Base-by-base conservation (phyloP, 1,284 basidiomycete genomes). In the Cryptococcus sp. region DNA sequence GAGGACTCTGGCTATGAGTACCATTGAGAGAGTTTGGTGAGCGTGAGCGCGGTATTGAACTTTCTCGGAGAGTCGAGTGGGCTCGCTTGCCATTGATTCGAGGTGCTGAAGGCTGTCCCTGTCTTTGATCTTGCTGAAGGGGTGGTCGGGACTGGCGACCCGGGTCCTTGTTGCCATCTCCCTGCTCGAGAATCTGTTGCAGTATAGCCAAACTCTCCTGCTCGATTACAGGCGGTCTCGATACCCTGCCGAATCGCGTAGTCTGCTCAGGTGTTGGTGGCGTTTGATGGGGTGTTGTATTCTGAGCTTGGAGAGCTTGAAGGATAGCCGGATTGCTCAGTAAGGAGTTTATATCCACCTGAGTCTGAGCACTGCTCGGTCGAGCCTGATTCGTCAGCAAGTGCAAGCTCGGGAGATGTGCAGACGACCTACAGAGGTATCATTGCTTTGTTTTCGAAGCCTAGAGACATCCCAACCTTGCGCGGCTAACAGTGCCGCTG, bases 191-290 rank as follows among this genome's bases (percentile, higher is more conserved):
- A n/a, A 39, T 39, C 36, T 39, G 36, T 39, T 39, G 36, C 5
- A 39, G 36, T 5, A 28, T 28, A 28, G 28, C 36, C 14, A 39
- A 19, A 39, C 14, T 39, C 36, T 39, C 16, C 18, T 39, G 36
- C 36, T n/a, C 16, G 41, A 40, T 14, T 16, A 54, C 46, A 24
- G 60, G 55, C 19, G 60, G 60, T 37, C 57, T 48, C 23, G 60
- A 61, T 4, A 61, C 57, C 16, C 60, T 45, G 10, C 60, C 60
- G 16, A 48, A 59, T 50, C 60, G 34, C 9, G 60, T 61, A 25
- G 56, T 54, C 37, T 59, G 59, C 5, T 46, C 42, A 2, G 58
- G 58, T 13, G 58, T 60, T 14, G 16, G 5, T 16, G 14, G 14
- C 36, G n/a, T n/a, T n/a, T 39, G 7, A 14, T 16, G 4, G 36